Evolutionary conservation across 768 basidiomycete genomes (phyloP), one percentile per base, ranked within the genome.

Genomic region (Inosperma sp.): DNA sequence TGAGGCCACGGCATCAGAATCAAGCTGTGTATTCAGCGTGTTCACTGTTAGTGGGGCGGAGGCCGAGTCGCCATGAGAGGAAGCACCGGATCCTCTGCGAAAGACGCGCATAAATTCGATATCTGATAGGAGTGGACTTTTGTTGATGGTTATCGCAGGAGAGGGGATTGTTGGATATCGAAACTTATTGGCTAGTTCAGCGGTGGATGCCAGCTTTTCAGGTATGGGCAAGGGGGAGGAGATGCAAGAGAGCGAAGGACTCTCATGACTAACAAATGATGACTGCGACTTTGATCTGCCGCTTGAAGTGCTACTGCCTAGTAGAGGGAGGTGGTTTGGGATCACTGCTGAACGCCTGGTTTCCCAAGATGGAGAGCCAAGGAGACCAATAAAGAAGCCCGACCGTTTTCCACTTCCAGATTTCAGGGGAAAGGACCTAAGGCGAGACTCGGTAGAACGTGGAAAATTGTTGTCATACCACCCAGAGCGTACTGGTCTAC

Each of bases 321-420:
- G 34, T 23, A 49, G 26, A 22, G 47, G 26, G 7, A 19, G 26
- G 5, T 34, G 40, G 22, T 42, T 22, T 14, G 21, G n/a, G 34
- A 44, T 54, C 7, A 54, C 10, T 34, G 41, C 48, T 10, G 53
- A 67, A 26, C 65, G 52, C 19, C 62, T 60, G 19, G 67, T 72
- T 65, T 76, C 75, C 64, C 67, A 71, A 3, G 65, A 49, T 9
- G 75, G 75, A 37, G 74, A 75, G 29, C 74, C 73, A 35, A 75
- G 65, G 51, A 75, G 68, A 4, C 75, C 75, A 31, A 75, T 69
- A 33, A 72, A 67, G 29, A 76, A 66, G 10, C 70, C 75, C 33
- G 68, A 59, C n/a, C n/a, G n/a, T 53, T 64, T 71, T 52, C 54
- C 56, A 36, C 54, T 56, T 27, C 42, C 13, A 22, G 41, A 27